Conservation (phyloP, 345 rosid species). For the Pugionium cornutum region DNA sequence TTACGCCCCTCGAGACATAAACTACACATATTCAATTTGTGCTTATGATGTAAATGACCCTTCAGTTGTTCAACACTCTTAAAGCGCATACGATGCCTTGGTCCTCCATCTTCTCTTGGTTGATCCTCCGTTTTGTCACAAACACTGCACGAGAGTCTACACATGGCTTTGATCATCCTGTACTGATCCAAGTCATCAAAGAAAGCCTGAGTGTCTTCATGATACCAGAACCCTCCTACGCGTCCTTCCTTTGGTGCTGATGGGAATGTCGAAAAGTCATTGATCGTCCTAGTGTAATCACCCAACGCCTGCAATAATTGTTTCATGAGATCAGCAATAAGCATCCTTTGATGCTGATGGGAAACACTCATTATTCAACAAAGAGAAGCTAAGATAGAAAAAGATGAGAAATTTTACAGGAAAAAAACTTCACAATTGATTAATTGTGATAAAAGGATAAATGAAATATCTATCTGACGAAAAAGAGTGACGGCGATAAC, state of each 20-base stretch:
- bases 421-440: neutral
- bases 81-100: conserved; percentile 51
- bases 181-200: conserved; percentile 93
- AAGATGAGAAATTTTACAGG: no score
- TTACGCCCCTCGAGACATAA: conserved; percentile 94
- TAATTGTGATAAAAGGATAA: neutral
- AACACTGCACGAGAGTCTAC: conserved; percentile 83
- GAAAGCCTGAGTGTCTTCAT: conserved; percentile 81
- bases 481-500: neutral
- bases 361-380: conserved; percentile 9
- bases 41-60: conserved; percentile 87
- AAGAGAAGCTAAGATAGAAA: no score
- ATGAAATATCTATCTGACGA: neutral
- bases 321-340: no score
- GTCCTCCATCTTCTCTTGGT: conserved; percentile 40
- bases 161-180: conserved; percentile 97
- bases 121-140: conserved; percentile 67
- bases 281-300: conserved; percentile 84
- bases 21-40: conserved; percentile 78
- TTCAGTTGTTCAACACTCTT: conserved; percentile 87
- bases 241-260: conserved; percentile 81
- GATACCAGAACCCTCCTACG: conserved; percentile 75
- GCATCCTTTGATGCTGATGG: conserved; percentile 58
- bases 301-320: conserved; percentile 68
- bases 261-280: conserved; percentile 80